phyloP scores from a whole-genome alignment of 2,329 filamentous ascomycete species.

The Fusarium oxysporum region DNA sequence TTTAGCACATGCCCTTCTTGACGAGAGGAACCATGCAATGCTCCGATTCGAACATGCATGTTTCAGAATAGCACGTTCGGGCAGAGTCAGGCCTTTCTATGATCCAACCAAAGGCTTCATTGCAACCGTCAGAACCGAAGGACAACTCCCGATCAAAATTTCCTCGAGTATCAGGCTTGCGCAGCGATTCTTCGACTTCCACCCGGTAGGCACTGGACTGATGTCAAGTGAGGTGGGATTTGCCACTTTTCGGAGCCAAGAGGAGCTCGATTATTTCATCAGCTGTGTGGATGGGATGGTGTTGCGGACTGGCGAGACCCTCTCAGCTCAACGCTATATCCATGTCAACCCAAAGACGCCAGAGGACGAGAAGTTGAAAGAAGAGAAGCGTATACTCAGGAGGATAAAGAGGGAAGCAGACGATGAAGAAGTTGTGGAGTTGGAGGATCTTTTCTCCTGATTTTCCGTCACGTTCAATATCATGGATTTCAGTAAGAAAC shows the following conservation, averaged over 20 bases:
- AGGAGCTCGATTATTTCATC: conserved; percentile 3
- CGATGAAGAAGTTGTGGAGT: background rate
- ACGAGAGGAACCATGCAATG: fast-evolving
- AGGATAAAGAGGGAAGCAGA: background rate
- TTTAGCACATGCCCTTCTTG: conserved; percentile 8
- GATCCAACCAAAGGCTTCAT: background rate
- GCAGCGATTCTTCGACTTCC: conserved; percentile 7
- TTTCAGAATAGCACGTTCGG: fast-evolving
- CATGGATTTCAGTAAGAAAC: background rate
- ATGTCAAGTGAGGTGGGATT: background rate
- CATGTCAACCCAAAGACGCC: background rate
- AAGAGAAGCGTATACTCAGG: background rate
- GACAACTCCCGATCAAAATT: conserved; percentile 7
- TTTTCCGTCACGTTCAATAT: background rate
- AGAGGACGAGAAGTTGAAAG: background rate
- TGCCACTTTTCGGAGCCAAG: conserved; percentile 11
- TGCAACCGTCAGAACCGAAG: background rate
- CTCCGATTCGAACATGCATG: background rate
- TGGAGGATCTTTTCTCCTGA: background rate
- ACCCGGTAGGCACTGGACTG: background rate
- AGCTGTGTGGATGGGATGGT: background rate
- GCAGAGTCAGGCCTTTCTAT: fast-evolving
- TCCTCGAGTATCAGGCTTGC: conserved; percentile 12
- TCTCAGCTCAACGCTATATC: background rate
- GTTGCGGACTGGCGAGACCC: conserved; percentile 1